These are phyloP conservation scores for Tuber brumale DNA, from an alignment of 495 filamentous ascomycete genomes.

Conservation along the genomic window DNA sequence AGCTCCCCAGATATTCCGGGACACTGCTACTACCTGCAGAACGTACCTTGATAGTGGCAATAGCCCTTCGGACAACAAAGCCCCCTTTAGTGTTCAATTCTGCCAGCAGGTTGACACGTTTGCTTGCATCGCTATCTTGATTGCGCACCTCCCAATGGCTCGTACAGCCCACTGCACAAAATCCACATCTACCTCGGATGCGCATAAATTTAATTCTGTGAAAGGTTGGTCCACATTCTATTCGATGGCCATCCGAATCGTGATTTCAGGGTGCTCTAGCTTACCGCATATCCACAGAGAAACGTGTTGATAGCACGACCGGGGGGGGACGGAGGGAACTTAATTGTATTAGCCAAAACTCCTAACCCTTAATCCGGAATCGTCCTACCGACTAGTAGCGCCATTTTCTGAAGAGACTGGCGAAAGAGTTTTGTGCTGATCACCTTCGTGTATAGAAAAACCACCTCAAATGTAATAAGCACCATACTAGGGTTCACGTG, in stretches of 20 bases:
- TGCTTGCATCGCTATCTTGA: conserved; percentile 93
- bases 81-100: conserved; percentile 95
- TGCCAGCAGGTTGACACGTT: conserved; percentile 86
- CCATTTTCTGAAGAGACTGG: conserved; percentile 95
- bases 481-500: conserved; percentile 97
- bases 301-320: conserved; percentile 96
- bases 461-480: conserved; percentile 88
- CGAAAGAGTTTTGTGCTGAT: conserved; percentile 68
- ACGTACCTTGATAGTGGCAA: conserved; percentile 78
- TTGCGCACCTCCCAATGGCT: conserved; percentile 96
- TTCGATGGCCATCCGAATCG: conserved; percentile 98
- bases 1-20: not conserved
- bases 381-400: conserved; percentile 77
- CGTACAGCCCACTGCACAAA: conserved; percentile 89
- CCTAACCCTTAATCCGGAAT: not conserved
- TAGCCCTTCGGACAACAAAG: conserved; percentile 96
- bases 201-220: conserved; percentile 94
- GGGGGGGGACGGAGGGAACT: conserved; percentile 94
- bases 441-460: conserved; percentile 91
- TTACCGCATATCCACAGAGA: conserved; percentile 93
- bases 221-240: conserved; percentile 92
- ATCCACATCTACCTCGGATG: conserved; percentile 97
- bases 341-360: conserved; percentile 20
- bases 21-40: not conserved
- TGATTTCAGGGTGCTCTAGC: conserved; percentile 94